Conservation (phyloP, 345 rosid genomes). For the Salix arbutifolia region DNA sequence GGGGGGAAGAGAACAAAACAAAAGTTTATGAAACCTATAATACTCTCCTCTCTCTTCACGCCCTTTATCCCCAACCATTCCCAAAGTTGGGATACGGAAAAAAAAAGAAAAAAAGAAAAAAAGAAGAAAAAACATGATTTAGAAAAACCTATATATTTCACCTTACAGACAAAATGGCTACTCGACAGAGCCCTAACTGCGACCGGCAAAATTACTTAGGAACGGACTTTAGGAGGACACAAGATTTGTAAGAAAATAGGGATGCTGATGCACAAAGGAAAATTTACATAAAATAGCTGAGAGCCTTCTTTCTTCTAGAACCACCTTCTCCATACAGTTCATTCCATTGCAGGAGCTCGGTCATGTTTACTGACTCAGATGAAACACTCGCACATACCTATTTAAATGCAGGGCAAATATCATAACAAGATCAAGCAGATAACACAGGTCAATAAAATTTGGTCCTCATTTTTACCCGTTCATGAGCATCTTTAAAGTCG, state of each 20-base stretch:
- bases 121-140: constrained; percentile 18
- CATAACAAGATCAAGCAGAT: background rate
- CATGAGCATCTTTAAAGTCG: constrained; percentile 78
- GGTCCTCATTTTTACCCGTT: constrained; percentile 44
- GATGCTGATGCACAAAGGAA: constrained; percentile 38
- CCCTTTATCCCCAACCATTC: constrained; percentile 29
- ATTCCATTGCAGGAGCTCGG: constrained; percentile 75
- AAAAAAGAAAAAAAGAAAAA: background rate
- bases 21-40: background rate
- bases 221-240: constrained; percentile 18
- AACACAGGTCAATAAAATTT: background rate
- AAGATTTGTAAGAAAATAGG: constrained; percentile 8
- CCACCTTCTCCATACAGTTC: constrained; percentile 90
- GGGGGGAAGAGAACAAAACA: constrained; percentile 11
- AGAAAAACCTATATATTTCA: constrained; percentile 30
- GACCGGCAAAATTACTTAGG: constrained; percentile 29
- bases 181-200: constrained; percentile 4
- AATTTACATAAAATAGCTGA: constrained; percentile 78
- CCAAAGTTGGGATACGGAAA: constrained; percentile 5
- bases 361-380: constrained; percentile 80
- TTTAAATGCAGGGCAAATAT: background rate
- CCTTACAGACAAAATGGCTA: constrained; percentile 43
- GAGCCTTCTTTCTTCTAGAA: constrained; percentile 68
- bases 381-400: constrained; percentile 90
- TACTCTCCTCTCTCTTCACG: background rate